Percentiles rank a stretch among this genome's conserved stretches.
Conservation (phyloP, 1,139 yeast genomes). For the Taphrina confusa region DNA sequence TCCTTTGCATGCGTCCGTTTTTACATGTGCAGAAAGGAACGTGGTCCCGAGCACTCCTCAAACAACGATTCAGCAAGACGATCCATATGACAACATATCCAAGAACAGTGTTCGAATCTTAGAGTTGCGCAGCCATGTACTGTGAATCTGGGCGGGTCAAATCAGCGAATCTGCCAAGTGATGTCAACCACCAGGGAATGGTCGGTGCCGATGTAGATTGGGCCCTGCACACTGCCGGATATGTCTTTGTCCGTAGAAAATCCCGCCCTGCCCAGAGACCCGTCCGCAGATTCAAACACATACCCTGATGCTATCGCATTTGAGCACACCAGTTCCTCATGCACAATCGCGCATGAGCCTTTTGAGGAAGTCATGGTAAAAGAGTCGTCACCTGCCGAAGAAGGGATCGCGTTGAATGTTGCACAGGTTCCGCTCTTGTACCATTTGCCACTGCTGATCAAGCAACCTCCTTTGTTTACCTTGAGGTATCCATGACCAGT, state of each 20-base stretch:
- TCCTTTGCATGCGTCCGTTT: too few species aligned
- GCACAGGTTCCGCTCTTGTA: slow-evolving; percentile 85
- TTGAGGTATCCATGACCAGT: slow-evolving; percentile 54
- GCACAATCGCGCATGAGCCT: neutral
- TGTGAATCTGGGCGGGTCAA: too few species aligned
- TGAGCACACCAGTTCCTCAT: neutral
- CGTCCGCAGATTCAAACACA: slow-evolving; percentile 2
- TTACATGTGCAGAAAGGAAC: too few species aligned
- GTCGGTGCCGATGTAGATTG: neutral
- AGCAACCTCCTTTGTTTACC: slow-evolving; percentile 66
- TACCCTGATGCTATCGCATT: neutral
- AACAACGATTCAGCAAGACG: too few species aligned
- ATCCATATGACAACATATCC: too few species aligned
- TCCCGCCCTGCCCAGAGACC: neutral
- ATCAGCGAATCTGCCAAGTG: neutral
- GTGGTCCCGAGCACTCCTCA: too few species aligned
- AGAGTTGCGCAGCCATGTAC: too few species aligned
- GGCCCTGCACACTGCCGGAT: neutral
- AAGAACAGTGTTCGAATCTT: too few species aligned
- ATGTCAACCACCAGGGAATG: neutral
- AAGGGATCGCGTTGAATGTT: slow-evolving; percentile 53
- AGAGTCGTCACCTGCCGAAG: neutral
- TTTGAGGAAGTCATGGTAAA: slow-evolving; percentile 8
- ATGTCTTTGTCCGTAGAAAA: neutral
- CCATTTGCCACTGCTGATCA: slow-evolving; percentile 85